Base-by-base conservation (phyloP, 2,329 filamentous ascomycete genomes). In the Plectosphaerella cucumerina region DNA sequence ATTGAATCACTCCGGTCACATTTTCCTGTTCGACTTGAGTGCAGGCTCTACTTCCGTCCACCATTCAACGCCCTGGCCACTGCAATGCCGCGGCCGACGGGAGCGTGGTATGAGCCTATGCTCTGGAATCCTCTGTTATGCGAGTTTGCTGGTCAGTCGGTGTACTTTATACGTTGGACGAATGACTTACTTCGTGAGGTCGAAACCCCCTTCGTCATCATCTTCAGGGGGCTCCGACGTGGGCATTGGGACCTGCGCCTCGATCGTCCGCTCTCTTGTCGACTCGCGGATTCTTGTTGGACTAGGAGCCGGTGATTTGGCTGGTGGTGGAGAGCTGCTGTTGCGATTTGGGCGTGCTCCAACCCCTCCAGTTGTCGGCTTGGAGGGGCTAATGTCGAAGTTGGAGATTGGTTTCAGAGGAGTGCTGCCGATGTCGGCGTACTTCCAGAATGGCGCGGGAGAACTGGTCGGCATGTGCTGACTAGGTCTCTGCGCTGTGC, bases 391-490 rank as follows among this genome's bases (percentile, higher is more conserved):
- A 39, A 78, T 64, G 53, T 86, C 82, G 51, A 80, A 82, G 4
- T 71, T 66, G 0, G 66, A 60, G 4, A 69, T 59, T 14, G 74
- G 69, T 58, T 75, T 74, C 49, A 88, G 72, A 2, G 89, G 89
- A 2, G 88, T 92, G 66, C 84, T 89, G 22, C 82, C 81, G 53
- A 90, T 80, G 57, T 91, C 87, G 39, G 87, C 85, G 67, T 89
- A 94, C 66, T 89, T 91, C 90, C 90, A 95, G 67, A 95, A 94
- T 0, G 89, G 89, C 1, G 90, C 90, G 0, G 90, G 90, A 31
- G 87, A 91, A 59, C 86, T 90, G 44, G 90, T 91, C 33, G 89
- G 88, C 81, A 93, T 90, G 65, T 90, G 89, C 62, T 91, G 87
- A 62, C 87, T 92, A 10, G 90, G 90, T 50, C 89, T 78, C 63